Conservation (phyloP, 805 yeast genomes). For the Candida oleophila region DNA sequence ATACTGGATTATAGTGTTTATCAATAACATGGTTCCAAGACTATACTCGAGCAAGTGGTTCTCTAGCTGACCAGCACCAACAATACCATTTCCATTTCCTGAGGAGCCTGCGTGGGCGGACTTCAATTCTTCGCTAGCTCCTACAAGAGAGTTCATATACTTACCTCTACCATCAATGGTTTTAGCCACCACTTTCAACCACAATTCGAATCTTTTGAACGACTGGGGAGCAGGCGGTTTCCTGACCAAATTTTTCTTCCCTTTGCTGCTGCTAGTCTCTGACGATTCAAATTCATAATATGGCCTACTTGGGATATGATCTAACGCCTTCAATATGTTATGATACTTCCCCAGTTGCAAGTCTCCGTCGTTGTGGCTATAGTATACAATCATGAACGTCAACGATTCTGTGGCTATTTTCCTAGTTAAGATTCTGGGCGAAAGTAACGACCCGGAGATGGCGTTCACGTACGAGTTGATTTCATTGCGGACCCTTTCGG, state of each 20-base stretch:
- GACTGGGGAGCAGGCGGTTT: constrained; percentile 35
- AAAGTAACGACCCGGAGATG: constrained; percentile 67
- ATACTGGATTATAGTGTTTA: constrained; percentile 59
- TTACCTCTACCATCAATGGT: constrained; percentile 84
- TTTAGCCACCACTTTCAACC: constrained; percentile 65
- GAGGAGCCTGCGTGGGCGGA: constrained; percentile 30
- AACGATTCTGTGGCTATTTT: constrained; percentile 78
- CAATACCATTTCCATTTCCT: constrained; percentile 12
- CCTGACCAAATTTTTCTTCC: constrained; percentile 28
- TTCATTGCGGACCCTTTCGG: constrained; percentile 52
- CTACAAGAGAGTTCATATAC: constrained; percentile 82
- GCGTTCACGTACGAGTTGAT: constrained; percentile 51
- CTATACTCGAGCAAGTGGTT: constrained; percentile 69
- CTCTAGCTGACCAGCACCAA: constrained; percentile 53
- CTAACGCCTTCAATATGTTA: constrained; percentile 55
- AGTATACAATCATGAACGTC: constrained; percentile 44
- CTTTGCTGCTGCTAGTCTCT: constrained; percentile 9
- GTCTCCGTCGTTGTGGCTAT: constrained; percentile 26
- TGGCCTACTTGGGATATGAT: constrained; percentile 38
- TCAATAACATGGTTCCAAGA: constrained; percentile 64
- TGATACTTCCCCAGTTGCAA: constrained; percentile 46
- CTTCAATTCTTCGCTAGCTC: constrained; percentile 82
- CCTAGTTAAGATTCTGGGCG: constrained; percentile 74
- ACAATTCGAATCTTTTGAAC: constrained; percentile 59
- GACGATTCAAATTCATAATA: constrained; percentile 35